Evolutionary conservation across 2,329 filamentous ascomycete species (phyloP).

Genomic region (Didymella sp.): DNA sequence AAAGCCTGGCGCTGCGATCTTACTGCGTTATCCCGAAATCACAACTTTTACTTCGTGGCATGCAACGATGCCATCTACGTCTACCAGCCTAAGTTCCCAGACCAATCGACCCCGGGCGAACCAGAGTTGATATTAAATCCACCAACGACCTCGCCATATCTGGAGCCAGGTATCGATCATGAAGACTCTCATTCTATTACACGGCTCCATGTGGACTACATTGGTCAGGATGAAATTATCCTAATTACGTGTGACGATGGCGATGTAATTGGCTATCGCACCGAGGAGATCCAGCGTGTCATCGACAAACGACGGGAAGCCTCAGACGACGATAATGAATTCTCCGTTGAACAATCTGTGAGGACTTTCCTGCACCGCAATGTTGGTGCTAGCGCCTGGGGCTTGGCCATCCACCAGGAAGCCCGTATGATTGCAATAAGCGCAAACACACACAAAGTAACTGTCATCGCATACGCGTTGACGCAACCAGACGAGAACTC

Average conservation of each 20-base stretch:
- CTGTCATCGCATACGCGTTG: constrained; percentile 66
- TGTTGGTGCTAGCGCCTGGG: constrained; percentile 85
- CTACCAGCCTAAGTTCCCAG: constrained; percentile 54
- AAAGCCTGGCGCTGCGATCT: constrained; percentile 54
- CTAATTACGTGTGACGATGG: constrained; percentile 66
- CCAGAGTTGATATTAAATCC: constrained; percentile 51
- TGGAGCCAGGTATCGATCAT: constrained; percentile 42
- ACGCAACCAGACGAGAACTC: constrained; percentile 3
- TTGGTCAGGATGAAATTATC: constrained; percentile 56
- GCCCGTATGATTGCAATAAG: constrained; percentile 88
- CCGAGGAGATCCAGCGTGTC: constrained; percentile 36
- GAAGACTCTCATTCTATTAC: constrained; percentile 55
- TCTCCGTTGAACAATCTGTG: constrained; percentile 52
- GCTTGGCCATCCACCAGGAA: constrained; percentile 78
- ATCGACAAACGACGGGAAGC: constrained; percentile 21
- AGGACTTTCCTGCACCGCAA: constrained; percentile 75
- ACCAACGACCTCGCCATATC: constrained; percentile 42
- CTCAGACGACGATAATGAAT: not conserved
- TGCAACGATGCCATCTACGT: constrained; percentile 51
- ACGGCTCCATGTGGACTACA: constrained; percentile 52
- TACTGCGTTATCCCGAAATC: constrained; percentile 54
- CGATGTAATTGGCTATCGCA: constrained; percentile 55
- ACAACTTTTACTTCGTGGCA: constrained; percentile 60
- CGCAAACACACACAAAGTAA: constrained; percentile 71
- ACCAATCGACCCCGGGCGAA: constrained; percentile 47